Evolutionary conservation across 768 basidiomycete species (phyloP).

Genomic region (Termitomyces sp.): DNA sequence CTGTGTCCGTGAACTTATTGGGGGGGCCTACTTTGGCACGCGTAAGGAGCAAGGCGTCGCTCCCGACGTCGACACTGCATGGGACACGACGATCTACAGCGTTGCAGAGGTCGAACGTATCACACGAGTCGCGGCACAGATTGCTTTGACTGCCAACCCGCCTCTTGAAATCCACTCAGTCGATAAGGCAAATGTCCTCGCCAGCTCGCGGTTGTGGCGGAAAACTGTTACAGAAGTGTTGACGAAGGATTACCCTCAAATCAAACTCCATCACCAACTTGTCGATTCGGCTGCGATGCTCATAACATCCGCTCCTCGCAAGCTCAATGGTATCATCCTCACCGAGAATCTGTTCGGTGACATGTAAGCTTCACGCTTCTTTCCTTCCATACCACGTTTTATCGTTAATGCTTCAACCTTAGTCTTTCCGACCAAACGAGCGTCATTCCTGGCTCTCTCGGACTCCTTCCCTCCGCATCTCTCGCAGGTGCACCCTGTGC

Average conservation of each 20-base stretch:
- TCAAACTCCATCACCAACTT: constrained; percentile 84
- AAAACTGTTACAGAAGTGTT: constrained; percentile 87
- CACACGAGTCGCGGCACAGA: constrained; percentile 91
- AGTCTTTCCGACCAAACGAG: constrained; percentile 96
- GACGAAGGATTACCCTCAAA: constrained; percentile 79
- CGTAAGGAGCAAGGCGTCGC: constrained; percentile 80
- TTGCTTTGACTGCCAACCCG: constrained; percentile 77
- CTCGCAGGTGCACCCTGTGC: constrained; percentile 81
- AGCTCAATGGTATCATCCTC: constrained; percentile 91
- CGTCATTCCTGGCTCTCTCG: constrained; percentile 96
- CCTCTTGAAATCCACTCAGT: constrained; percentile 88
- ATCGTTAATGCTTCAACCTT: constrained; percentile 3
- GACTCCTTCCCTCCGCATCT: constrained; percentile 93
- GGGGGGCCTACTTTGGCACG: constrained; percentile 91
- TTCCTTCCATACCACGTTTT: neutral
- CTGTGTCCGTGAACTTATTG: constrained; percentile 93
- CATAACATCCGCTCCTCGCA: constrained; percentile 83
- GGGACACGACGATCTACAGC: constrained; percentile 93
- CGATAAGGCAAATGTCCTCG: constrained; percentile 99
- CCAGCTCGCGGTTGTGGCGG: constrained; percentile 90
- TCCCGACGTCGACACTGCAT: constrained; percentile 65
- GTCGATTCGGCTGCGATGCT: constrained; percentile 97
- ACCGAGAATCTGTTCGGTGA: constrained; percentile 97
- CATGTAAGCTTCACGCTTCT: constrained; percentile 55
- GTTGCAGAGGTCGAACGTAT: constrained; percentile 90